Conservation (phyloP, 2,329 filamentous ascomycete species). For the Penicillium occitanis region DNA sequence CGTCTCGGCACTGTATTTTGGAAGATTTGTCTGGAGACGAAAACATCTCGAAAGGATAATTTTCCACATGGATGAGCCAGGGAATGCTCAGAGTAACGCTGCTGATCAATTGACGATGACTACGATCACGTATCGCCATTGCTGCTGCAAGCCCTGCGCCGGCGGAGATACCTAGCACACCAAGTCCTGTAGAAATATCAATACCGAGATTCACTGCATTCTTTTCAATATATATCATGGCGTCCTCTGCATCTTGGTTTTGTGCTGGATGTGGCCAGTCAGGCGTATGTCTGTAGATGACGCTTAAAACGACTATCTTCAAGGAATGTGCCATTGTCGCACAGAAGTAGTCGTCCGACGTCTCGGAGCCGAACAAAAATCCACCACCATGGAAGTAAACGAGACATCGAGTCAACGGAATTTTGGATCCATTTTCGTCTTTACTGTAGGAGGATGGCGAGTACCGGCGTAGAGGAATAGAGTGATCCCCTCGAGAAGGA, state of each 20-base stretch:
- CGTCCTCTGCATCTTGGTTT: background rate
- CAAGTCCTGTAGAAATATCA: background rate
- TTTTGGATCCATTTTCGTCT: background rate
- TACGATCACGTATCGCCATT: background rate
- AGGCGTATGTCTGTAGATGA: background rate
- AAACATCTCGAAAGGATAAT: background rate
- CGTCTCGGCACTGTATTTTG: conserved; percentile 4
- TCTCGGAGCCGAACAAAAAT: background rate
- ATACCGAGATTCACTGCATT: background rate
- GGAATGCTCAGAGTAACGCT: background rate
- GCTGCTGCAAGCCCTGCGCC: background rate
- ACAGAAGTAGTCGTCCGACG: background rate
- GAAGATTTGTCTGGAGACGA: background rate
- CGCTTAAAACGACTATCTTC: background rate
- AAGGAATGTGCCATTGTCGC: background rate
- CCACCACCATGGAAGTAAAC: background rate
- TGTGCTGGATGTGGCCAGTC: background rate
- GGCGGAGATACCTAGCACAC: background rate
- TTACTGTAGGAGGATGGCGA: background rate
- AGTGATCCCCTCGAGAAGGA: background rate
- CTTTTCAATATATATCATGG: background rate
- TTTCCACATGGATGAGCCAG: background rate
- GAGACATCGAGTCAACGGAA: background rate
- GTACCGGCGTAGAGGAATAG: background rate
- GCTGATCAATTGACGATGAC: background rate